Percentiles rank a stretch among this genome's conserved stretches.
Evolutionary conservation across 768 basidiomycete genomes (phyloP).

Genomic region (Naganishia onofrii): DNA sequence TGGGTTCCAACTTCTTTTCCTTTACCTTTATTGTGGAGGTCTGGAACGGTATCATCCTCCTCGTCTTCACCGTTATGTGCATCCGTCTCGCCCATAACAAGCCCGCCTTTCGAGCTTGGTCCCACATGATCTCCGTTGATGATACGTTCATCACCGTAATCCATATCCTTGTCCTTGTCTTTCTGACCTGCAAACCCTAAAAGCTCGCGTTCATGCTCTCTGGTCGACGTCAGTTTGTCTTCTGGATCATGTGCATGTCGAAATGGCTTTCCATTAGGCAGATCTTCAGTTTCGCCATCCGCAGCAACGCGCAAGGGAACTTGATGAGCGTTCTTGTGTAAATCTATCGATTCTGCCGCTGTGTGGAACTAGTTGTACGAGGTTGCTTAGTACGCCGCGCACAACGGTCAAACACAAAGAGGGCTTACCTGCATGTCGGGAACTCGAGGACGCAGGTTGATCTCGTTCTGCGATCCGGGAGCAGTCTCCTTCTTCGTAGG

Average conservation of each 20-base stretch:
- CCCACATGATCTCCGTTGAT: slow-evolving; percentile 27
- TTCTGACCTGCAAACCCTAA: slow-evolving; percentile 7
- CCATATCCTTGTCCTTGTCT: slow-evolving; percentile 13
- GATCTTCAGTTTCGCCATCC: slow-evolving; percentile 46
- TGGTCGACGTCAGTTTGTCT: slow-evolving; percentile 30
- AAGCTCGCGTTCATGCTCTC: slow-evolving; percentile 26
- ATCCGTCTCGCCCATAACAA: slow-evolving; percentile 17
- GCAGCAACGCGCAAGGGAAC: slow-evolving; percentile 43
- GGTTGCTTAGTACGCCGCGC: not conserved
- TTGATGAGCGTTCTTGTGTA: slow-evolving; percentile 33
- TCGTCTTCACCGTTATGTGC: slow-evolving; percentile 25
- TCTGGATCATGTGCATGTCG: slow-evolving; percentile 27
- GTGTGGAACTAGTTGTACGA: slow-evolving; percentile 39
- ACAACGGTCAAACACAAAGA: not conserved
- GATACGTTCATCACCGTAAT: slow-evolving; percentile 27
- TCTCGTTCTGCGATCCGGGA: slow-evolving; percentile 46
- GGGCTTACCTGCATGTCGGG: slow-evolving; percentile 32
- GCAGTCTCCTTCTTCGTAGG: slow-evolving; percentile 43
- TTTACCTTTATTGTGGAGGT: not conserved
- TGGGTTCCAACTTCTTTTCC: not conserved
- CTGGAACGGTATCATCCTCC: slow-evolving; percentile 21
- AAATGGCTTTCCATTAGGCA: slow-evolving; percentile 35
- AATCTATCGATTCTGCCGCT: slow-evolving; percentile 35
- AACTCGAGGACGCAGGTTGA: slow-evolving; percentile 45
- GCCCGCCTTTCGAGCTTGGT: slow-evolving; percentile 22